Evolutionary conservation across 1,284 basidiomycete genomes (phyloP), one percentile per base, ranked within the genome.

Genomic region (Melampsora larici-populina): DNA sequence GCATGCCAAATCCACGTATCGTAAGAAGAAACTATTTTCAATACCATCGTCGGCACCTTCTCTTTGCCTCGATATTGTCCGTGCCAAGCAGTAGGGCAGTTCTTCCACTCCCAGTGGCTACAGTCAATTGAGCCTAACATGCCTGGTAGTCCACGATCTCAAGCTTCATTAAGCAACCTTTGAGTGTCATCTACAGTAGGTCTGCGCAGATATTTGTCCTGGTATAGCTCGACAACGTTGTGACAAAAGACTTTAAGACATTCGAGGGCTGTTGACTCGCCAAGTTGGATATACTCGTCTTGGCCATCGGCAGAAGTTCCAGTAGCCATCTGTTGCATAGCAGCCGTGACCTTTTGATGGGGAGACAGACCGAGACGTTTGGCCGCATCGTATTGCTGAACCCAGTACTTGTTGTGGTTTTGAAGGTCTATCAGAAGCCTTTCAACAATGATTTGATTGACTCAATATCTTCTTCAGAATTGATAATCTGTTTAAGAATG

Each of bases 101-200:
- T 73, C 70, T 73, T 73, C 60, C 62, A 73, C 24, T 49, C 43
- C 36, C 58, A 73, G 43, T 63, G 70, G 40, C 48, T 73, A 40
- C 58, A 63, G 26, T 73, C 62, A 21, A 73, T 29, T 6, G 40
- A 64, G 33, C 70, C 70, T 9, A 73, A 55, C 36, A 40, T 64
- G 4, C 70, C 71, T 8, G 70, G 60, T 36, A 73, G 60, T 26
- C 71, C 71, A 43, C 40, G 48, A 4, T 60, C 60, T n/a, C 31
- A 9, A 71, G 48, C 69, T 6, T 36, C 8, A 6, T 48, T 40
- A 51, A 58, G 69, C 9, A 71, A 36, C 17, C 36, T 65, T 18
- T 46, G 48, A 40, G 64, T 29, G n/a, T 64, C 17, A 11, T 51
- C 46, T 46, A 31, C 29, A 31, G 36, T 74, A 15, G 71, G 71